A percentile compares a stretch with the other conserved stretches of the same genome.
Conservation (phyloP, 192 early-diverging fungal genomes). For the Podila epicladia region DNA sequence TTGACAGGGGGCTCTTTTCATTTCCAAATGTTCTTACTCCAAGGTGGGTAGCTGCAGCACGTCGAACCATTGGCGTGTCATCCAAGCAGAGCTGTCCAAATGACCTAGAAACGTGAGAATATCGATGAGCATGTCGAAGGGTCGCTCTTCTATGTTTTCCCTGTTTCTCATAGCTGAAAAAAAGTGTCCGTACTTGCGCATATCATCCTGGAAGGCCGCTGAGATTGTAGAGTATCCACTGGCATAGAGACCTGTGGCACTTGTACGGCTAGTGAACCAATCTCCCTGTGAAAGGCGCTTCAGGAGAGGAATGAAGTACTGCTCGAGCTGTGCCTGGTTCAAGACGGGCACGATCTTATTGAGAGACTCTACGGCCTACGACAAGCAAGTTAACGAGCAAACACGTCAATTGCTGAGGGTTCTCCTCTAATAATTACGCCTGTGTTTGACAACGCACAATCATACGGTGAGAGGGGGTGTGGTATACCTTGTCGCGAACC, state of each 20-base stretch:
- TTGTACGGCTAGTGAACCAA: slow-evolving; percentile 98
- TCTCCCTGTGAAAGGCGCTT: slow-evolving; percentile 92
- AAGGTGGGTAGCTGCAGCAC: slow-evolving; percentile 89
- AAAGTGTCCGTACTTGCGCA: slow-evolving; percentile 72
- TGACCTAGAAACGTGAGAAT: slow-evolving; percentile 52
- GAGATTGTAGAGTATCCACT: slow-evolving; percentile 79
- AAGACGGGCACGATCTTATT: slow-evolving; percentile 83
- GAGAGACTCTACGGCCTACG: slow-evolving; percentile 93
- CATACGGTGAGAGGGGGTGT: neutral
- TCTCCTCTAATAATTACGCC: too few species aligned
- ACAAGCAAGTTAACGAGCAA: neutral
- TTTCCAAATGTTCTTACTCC: slow-evolving; percentile 57
- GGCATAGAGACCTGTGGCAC: slow-evolving; percentile 93
- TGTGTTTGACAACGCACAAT: neutral
- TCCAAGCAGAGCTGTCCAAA: slow-evolving; percentile 89
- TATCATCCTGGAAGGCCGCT: slow-evolving; percentile 82
- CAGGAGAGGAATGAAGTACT: slow-evolving; percentile 91
- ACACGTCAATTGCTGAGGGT: neutral
- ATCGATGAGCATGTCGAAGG: neutral
- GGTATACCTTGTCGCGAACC: slow-evolving; percentile 95
- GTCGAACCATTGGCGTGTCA: slow-evolving; percentile 98
- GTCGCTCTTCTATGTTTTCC: neutral
- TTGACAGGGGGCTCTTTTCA: neutral
- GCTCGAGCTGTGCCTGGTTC: slow-evolving; percentile 84
- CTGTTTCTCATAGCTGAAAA: neutral